These are phyloP conservation scores for Gautieria morchelliformis DNA, from an alignment of 768 basidiomycete genomes.

Conservation along the genomic window DNA sequence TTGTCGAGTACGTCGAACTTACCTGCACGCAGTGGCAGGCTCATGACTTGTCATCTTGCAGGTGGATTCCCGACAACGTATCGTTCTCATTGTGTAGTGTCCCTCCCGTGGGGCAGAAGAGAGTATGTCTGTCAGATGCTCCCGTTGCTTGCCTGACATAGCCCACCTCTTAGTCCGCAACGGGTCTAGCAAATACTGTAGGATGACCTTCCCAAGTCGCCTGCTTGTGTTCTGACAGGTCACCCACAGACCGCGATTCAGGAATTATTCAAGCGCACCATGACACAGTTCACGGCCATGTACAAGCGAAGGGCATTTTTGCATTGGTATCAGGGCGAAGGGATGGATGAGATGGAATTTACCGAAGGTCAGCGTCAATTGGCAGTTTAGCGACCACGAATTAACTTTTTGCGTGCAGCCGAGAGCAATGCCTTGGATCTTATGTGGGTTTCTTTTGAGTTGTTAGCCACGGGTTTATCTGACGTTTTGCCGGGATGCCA, in stretches of 20 bases:
- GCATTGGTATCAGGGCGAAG: slow-evolving; percentile 87
- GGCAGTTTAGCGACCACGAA: background rate
- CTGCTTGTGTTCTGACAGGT: background rate
- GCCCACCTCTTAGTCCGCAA: slow-evolving; percentile 40
- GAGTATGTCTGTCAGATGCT: slow-evolving; percentile 30
- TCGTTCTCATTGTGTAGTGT: slow-evolving; percentile 77
- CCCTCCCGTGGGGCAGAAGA: slow-evolving; percentile 70
- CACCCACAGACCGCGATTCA: slow-evolving; percentile 46
- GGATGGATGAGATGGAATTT: slow-evolving; percentile 83
- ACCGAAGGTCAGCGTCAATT: slow-evolving; percentile 35
- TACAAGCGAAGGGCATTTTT: slow-evolving; percentile 80
- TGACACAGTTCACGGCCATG: slow-evolving; percentile 67
- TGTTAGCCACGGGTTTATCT: slow-evolving; percentile 8
- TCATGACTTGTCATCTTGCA: slow-evolving; percentile 17
- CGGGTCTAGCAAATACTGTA: slow-evolving; percentile 50
- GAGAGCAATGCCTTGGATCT: slow-evolving; percentile 76
- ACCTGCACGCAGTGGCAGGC: background rate
- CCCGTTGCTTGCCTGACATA: background rate
- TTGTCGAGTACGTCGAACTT: slow-evolving; percentile 58
- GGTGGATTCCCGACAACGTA: slow-evolving; percentile 89
- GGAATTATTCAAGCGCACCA: slow-evolving; percentile 72
- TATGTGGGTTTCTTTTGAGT: slow-evolving; percentile 46
- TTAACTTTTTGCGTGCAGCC: slow-evolving; percentile 26
- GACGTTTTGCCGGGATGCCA: slow-evolving; percentile 18
- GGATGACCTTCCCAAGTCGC: background rate